Evolutionary conservation across 2,329 filamentous ascomycete species (phyloP).

Genomic region (Salinomyces thailandicus): DNA sequence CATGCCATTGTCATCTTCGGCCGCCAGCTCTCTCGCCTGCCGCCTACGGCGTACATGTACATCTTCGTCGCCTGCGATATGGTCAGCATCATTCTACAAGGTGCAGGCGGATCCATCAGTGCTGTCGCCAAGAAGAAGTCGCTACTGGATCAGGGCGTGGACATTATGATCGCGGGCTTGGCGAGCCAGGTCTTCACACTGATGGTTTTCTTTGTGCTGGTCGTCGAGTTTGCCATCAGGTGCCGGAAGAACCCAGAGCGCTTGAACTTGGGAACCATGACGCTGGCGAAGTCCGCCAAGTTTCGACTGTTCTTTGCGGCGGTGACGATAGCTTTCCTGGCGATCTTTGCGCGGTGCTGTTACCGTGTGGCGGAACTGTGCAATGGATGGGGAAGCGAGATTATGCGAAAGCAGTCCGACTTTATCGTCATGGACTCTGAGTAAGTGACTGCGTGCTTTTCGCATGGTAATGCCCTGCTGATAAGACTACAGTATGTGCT

Average conservation of each 20-base stretch:
- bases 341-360: slow-evolving; percentile 20
- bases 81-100: slow-evolving; percentile 45
- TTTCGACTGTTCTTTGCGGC: slow-evolving; percentile 23
- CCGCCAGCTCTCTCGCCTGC: slow-evolving; percentile 10
- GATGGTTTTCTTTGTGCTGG: slow-evolving; percentile 34
- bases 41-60: slow-evolving; percentile 32
- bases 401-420: slow-evolving; percentile 16
- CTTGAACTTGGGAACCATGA: background rate
- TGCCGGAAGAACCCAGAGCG: background rate
- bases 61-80: slow-evolving; percentile 49
- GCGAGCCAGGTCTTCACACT: slow-evolving; percentile 44
- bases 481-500: background rate
- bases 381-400: slow-evolving; percentile 17
- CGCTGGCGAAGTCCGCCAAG: slow-evolving; percentile 25
- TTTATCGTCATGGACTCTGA: slow-evolving; percentile 23
- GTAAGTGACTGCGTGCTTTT: slow-evolving; percentile 7
- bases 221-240: slow-evolving; percentile 22
- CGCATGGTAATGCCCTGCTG: background rate
- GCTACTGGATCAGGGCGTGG: slow-evolving; percentile 37
- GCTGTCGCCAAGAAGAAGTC: slow-evolving; percentile 34
- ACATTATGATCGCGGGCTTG: slow-evolving; percentile 48
- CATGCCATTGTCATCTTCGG: slow-evolving; percentile 46
- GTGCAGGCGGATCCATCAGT: slow-evolving; percentile 46
- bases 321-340: slow-evolving; percentile 16
- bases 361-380: slow-evolving; percentile 23